Evolutionary conservation across 371 early-diverging fungal genomes (phyloP), one percentile per base, ranked within the genome.

Genomic region (Rhizopus sp.): DNA sequence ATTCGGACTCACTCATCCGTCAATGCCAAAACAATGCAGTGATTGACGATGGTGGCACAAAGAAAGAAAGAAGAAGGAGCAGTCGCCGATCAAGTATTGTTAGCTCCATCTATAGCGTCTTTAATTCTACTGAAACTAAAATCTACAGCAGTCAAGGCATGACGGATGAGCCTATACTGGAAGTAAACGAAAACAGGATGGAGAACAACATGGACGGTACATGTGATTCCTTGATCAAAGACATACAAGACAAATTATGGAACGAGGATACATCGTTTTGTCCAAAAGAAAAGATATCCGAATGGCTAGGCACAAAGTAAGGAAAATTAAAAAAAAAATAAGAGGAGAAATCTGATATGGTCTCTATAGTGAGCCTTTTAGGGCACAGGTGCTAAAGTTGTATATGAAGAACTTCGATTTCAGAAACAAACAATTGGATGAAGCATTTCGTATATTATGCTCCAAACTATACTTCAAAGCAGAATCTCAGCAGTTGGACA

Each of bases 401-500:
- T 95, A 89, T 66, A 87, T 95, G 79, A 64, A 80, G n/a, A 68
- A 79, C 57, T 91, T 88, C 63, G 86, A 92, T 55, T 94, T 94
- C 60, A 30, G 55, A 2, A 74, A 74, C 9, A 60, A 75, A 54
- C 77, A 82, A 29, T 66, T 95, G 10, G 95, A 95, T 52, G 75
- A 77, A 44, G 89, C 90, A 16, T 89, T 95, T 55, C 80, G 95
- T 29, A 68, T 54, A 17, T 64, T 93, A 44, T 91, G 91, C 55
- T 64, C 73, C 35, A 85, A 88, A 33, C 71, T 93, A 0, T 79
- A 81, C 33, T 68, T 95, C 55, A 88, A 86, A 47, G 95, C 90
- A n/a, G 96, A 95, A 73, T 82, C 94, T 1, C 95, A 95, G 65
- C 84, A 88, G 54, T 82, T 94, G 23, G 95, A 93, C 67, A 84